Base-by-base conservation (phyloP, 2,329 filamentous ascomycete species). In the Polychaeton citri region DNA sequence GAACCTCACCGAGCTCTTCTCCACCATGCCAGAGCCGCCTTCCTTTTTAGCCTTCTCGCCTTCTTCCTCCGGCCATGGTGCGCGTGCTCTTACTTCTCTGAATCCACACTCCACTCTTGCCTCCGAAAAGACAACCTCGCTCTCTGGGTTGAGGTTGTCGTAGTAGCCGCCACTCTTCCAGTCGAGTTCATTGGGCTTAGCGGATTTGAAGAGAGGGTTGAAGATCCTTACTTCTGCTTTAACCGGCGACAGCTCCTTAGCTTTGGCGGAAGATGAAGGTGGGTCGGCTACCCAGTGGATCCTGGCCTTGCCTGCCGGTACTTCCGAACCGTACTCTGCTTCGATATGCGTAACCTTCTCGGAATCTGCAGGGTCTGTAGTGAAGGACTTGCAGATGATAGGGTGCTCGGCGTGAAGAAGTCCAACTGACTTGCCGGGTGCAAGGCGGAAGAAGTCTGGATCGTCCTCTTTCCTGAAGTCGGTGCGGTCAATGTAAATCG, bases 31-130 rank as follows among this genome's bases (percentile, higher is more conserved):
- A 15, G 12, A 10, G 24, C 24, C 24, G n/a, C n/a, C n/a, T n/a
- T n/a, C n/a, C n/a, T n/a, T n/a, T 38, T 70, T 63, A 45, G 74
- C 69, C 12, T 5, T 15, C 41, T 86, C 82, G 8, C 81, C 81
- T 5, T 75, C 79, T 31, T 79, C 74, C 57, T 81, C 79, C 2
- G 85, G 84, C 85, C 85, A 92, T 5, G 84, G 85, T 3, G 82
- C 84, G 19, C 77, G 65, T 30, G 64, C 61, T 46, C 66, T 72
- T 19, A 96, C 73, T 51, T 93, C 82, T 31, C 83, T 73, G 48
- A 95, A 81, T 1, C 87, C 88, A 19, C 72, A 69, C 60, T 96
- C 87, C 24, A 95, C 74, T 52, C 93, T 64, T 0, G 87, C 87
- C 38, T 83, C 65, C 0, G 72, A 66, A 54, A 79, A 88, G n/a